A percentile compares a stretch with the other conserved stretches of the same genome.
phyloP scores from a whole-genome alignment of 169 alveolate genomes.

The Besnoitia besnoiti region DNA sequence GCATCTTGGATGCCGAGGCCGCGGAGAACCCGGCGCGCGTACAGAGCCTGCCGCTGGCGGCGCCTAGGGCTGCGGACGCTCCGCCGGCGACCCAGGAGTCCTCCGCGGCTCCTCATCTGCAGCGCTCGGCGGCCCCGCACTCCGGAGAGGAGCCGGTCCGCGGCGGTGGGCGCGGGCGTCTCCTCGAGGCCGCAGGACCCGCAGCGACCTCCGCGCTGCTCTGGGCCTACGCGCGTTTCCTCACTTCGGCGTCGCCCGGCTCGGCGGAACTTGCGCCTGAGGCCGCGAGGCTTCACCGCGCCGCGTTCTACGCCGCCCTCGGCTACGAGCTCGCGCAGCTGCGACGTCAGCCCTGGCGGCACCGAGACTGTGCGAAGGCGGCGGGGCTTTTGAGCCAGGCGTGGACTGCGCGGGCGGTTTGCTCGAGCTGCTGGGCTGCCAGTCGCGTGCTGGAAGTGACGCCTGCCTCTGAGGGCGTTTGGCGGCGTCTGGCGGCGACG shows the following conservation, averaged over 20 bases:
- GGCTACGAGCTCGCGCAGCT: not conserved
- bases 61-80: too few relatives aligned
- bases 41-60: too few relatives aligned
- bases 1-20: too few relatives aligned
- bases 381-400: not conserved
- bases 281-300: not conserved
- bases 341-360: not conserved
- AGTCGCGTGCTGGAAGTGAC: constrained; percentile 6
- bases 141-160: not conserved
- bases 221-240: not conserved
- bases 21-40: too few relatives aligned
- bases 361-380: not conserved
- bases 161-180: not conserved
- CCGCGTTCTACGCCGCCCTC: not conserved
- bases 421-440: constrained; percentile 1
- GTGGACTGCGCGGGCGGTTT: not conserved
- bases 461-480: not conserved
- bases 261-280: not conserved
- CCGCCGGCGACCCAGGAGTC: too few relatives aligned
- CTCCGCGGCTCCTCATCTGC: not conserved
- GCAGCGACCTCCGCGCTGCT: not conserved
- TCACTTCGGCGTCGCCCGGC: not conserved
- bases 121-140: not conserved
- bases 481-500: not conserved
- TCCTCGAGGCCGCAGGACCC: not conserved